These are phyloP conservation scores for Diplodia corticola DNA, from an alignment of 2,329 filamentous ascomycete species.

Conservation along the genomic window DNA sequence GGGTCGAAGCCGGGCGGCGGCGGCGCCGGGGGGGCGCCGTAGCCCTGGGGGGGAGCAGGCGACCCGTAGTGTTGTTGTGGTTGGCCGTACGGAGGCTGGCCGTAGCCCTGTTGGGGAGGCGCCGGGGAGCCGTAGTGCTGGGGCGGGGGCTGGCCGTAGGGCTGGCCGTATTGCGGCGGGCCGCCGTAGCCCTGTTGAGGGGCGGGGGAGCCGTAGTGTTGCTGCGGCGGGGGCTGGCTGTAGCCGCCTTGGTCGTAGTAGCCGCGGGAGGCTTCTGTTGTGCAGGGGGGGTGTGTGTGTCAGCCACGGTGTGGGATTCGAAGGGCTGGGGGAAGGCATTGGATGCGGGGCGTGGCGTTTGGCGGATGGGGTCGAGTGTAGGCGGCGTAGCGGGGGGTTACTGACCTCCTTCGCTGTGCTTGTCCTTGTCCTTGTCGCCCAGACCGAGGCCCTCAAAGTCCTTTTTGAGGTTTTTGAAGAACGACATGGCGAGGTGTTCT, in stretches of 20 bases:
- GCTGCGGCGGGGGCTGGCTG: slow-evolving; percentile 29
- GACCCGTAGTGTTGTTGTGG: too few relatives aligned
- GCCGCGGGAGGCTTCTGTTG: slow-evolving; percentile 18
- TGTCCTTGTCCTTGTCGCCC: slow-evolving; percentile 31
- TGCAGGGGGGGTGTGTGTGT: background rate
- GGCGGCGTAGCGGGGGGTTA: background rate
- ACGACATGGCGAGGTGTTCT: slow-evolving; percentile 39
- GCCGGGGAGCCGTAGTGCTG: slow-evolving; percentile 23
- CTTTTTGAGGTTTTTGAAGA: slow-evolving; percentile 50
- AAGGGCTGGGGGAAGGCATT: background rate
- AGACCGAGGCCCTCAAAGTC: slow-evolving; percentile 45
- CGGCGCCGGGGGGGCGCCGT: slow-evolving; percentile 31
- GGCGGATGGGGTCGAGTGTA: background rate
- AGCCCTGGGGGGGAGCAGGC: slow-evolving; percentile 19
- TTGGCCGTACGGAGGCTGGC: slow-evolving; percentile 30
- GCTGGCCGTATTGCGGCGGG: slow-evolving; percentile 28
- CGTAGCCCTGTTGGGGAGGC: slow-evolving; percentile 27
- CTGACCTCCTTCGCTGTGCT: slow-evolving; percentile 29
- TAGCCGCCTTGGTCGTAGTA: slow-evolving; percentile 25
- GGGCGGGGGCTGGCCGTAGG: slow-evolving; percentile 30
- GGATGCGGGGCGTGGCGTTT: background rate
- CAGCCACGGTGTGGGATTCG: background rate
- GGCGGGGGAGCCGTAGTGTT: slow-evolving; percentile 10
- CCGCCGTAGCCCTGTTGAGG: slow-evolving; percentile 29
- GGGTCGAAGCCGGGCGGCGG: slow-evolving; percentile 44